Evolutionary conservation across 148 eudicot genomes (phyloP).

Genomic region (Fagopyrum tataricum): DNA sequence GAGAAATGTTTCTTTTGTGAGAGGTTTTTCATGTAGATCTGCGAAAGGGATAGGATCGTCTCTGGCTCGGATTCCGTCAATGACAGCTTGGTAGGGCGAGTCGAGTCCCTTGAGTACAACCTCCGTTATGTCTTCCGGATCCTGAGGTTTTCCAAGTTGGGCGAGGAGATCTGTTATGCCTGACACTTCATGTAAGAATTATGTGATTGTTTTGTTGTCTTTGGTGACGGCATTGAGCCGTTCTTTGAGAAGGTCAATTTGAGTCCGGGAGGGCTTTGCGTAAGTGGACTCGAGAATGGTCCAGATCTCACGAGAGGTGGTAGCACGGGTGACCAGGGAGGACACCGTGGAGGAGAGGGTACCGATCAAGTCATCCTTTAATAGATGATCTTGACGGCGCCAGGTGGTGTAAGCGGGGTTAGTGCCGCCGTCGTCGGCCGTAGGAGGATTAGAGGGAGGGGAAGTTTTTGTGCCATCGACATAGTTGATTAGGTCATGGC

Average conservation of each 20-base stretch:
- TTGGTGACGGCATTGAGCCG: not conserved
- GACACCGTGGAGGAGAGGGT: not conserved
- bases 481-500: no score
- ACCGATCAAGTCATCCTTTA: not conserved
- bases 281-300: not conserved
- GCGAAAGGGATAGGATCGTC: not conserved
- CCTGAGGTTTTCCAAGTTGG: not conserved
- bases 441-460: not conserved
- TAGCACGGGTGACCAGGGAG: not conserved
- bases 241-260: not conserved
- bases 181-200: not conserved
- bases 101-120: not conserved
- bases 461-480: not conserved
- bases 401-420: not conserved
- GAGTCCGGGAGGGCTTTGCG: not conserved
- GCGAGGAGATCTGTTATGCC: not conserved
- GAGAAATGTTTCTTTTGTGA: not conserved
- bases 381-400: not conserved
- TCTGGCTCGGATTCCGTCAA: not conserved
- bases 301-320: not conserved
- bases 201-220: not conserved
- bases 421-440: not conserved
- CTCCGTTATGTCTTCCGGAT: not conserved
- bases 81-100: constrained; percentile 1
- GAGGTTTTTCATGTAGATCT: not conserved